Percentiles rank a stretch among this genome's conserved stretches.
Evolutionary conservation across 2,329 filamentous ascomycete genomes (phyloP).

Genomic region (Mollisiaceae sp.): DNA sequence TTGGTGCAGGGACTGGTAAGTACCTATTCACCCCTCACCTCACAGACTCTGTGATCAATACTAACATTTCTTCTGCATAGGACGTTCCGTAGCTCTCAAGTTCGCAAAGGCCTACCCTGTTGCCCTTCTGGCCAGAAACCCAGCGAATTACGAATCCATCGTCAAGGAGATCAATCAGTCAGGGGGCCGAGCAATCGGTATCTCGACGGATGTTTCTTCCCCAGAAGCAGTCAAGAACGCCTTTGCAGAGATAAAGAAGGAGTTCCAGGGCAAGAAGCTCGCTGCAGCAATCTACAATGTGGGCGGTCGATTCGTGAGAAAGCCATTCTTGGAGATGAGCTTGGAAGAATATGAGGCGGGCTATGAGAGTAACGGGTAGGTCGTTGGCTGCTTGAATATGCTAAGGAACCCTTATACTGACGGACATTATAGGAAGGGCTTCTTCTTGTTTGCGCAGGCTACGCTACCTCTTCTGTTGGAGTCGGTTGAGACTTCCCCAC

Average conservation of each 20-base stretch:
- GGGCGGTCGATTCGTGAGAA: constrained; percentile 53
- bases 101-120: constrained; percentile 73
- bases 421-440: constrained; percentile 51
- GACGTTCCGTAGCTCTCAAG: constrained; percentile 56
- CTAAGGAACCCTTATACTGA: background rate
- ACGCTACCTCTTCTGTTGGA: constrained; percentile 73
- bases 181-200: constrained; percentile 73
- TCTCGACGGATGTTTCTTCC: constrained; percentile 68
- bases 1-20: constrained; percentile 69
- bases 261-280: constrained; percentile 59
- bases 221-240: constrained; percentile 57
- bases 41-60: background rate
- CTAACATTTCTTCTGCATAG: constrained; percentile 37
- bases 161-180: constrained; percentile 69
- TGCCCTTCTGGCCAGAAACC: constrained; percentile 73
- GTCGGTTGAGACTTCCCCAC: constrained; percentile 54
- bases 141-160: constrained; percentile 68
- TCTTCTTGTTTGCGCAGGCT: constrained; percentile 77
- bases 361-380: constrained; percentile 56
- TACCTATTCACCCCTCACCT: constrained; percentile 28
- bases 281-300: constrained; percentile 77
- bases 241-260: constrained; percentile 64
- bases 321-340: constrained; percentile 63
- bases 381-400: constrained; percentile 15
- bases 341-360: constrained; percentile 55